These are phyloP conservation scores for Skeletonema menzelii DNA, from an alignment of 108 stramenopile species.

Conservation along the genomic window DNA sequence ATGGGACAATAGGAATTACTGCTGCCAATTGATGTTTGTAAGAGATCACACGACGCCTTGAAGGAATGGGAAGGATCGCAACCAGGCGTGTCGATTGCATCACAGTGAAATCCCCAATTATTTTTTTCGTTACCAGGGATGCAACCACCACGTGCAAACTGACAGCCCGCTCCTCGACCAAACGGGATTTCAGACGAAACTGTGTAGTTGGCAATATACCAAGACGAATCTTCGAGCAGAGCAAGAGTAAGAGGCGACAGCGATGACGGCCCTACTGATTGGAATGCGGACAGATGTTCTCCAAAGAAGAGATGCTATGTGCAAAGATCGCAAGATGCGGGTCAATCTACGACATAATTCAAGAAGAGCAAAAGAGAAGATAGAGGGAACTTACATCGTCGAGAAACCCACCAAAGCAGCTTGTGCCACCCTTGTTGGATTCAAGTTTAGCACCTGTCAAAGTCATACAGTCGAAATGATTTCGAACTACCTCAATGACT, in stretches of 20 bases:
- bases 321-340: not conserved
- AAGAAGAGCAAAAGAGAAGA: not conserved
- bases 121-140: not conserved
- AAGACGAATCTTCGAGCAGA: conserved; percentile 50
- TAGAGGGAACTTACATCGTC: conserved; percentile 30
- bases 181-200: conserved; percentile 33
- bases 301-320: conserved; percentile 40
- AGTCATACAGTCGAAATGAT: conserved; percentile 82
- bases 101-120: conserved; percentile 31
- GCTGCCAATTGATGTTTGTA: conserved; percentile 8
- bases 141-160: conserved; percentile 42
- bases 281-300: conserved; percentile 39
- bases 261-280: not conserved
- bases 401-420: conserved; percentile 43
- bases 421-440: conserved; percentile 9
- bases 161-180: conserved; percentile 45
- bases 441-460: conserved; percentile 75
- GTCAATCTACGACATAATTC: not conserved
- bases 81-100: conserved; percentile 26
- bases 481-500: conserved; percentile 68
- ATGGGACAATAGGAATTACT: conserved; percentile 23
- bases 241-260: conserved; percentile 52
- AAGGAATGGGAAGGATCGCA: conserved; percentile 38
- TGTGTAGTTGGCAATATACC: conserved; percentile 51
- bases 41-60: conserved; percentile 39